Base-by-base conservation (phyloP, 2,329 filamentous ascomycete species). In the Fusarium lyarnte region DNA sequence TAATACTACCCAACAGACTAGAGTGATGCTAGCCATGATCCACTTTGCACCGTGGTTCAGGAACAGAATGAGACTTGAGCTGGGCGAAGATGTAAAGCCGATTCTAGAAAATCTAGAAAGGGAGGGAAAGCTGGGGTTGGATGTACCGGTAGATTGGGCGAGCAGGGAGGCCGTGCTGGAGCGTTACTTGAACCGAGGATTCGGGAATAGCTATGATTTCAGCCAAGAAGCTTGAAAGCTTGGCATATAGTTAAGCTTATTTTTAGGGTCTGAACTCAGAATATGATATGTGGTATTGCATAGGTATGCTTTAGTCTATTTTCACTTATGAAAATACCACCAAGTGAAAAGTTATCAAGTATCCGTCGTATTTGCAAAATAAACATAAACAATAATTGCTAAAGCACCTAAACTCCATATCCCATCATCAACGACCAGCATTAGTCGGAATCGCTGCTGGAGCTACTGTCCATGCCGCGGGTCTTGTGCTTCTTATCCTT, bases 201-300 rank as follows among this genome's bases (percentile, higher is more conserved):
- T 88, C 76, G 89, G 89, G 0, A 91, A 91, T 76, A 87, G 85
- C 25, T 91, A 91, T 80, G 85, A 91, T 76, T 91, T 91, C 74
- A 80, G 86, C 61, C 89, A 91, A 78, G 77, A 77, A 45, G 71
- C 46, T 38, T 77, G 57, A 74, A 54, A 43, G 65, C 59, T 73
- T 71, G 67, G 63, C 66, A 39, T n/a, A 47, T 38, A 29, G 27
- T 29, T 29, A 36, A 59, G 43, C 59, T 69, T 69, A 47, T 58
- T 69, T 63, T 59, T 42, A 25, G 42, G 29, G 39, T 14, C 9
- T 19, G 16, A 33, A 51, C 27, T 27, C 21, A 29, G 21, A 31
- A 38, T 16, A 9, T 27, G 52, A 53, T 36, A 6, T 35, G 9
- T 31, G 42, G 27, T 21, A 21, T 53, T 23, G 25, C 23, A 29